These are phyloP conservation scores for Puccinellia tenuiflora DNA, from an alignment of 176 grass and related monocot genomes.

Conservation along the genomic window DNA sequence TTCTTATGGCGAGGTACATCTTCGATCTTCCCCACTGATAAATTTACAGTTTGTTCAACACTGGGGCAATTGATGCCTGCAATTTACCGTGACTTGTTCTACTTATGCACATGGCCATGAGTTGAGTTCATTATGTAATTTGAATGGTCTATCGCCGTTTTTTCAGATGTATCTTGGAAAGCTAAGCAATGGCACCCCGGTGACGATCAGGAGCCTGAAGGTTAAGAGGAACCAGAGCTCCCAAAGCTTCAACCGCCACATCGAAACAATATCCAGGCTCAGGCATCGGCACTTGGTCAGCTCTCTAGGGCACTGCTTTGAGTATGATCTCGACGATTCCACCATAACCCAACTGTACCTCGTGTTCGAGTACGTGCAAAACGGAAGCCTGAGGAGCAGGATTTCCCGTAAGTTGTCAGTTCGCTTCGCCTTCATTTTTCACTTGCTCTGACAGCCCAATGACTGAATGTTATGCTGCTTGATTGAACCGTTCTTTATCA, in stretches of 20 bases:
- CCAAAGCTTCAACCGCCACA: constrained; percentile 71
- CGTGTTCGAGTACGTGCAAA: constrained; percentile 72
- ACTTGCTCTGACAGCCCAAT: background rate
- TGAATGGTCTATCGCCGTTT: background rate
- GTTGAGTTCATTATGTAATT: background rate
- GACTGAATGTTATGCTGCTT: background rate
- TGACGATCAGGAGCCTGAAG: constrained; percentile 84
- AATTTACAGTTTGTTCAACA: background rate
- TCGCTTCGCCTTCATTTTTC: background rate
- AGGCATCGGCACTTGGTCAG: constrained; percentile 83
- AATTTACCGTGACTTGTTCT: background rate
- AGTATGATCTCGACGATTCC: constrained; percentile 76
- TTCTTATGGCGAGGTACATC: constrained; percentile 71
- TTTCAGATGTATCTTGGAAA: constrained; percentile 73
- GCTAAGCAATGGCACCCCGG: constrained; percentile 62
- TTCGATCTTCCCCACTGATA: background rate
- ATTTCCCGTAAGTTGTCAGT: constrained; percentile 52
- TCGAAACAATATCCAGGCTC: constrained; percentile 80
- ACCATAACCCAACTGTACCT: constrained; percentile 71
- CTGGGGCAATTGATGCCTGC: background rate
- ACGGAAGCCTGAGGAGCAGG: constrained; percentile 76
- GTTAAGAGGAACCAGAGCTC: constrained; percentile 58
- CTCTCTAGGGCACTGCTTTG: constrained; percentile 80
- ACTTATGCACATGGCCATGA: background rate
- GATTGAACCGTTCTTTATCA: constrained; percentile 23